Evolutionary conservation across 2,329 filamentous ascomycete genomes (phyloP), one percentile per base, ranked within the genome.

Genomic region (Ophiostoma piceae): DNA sequence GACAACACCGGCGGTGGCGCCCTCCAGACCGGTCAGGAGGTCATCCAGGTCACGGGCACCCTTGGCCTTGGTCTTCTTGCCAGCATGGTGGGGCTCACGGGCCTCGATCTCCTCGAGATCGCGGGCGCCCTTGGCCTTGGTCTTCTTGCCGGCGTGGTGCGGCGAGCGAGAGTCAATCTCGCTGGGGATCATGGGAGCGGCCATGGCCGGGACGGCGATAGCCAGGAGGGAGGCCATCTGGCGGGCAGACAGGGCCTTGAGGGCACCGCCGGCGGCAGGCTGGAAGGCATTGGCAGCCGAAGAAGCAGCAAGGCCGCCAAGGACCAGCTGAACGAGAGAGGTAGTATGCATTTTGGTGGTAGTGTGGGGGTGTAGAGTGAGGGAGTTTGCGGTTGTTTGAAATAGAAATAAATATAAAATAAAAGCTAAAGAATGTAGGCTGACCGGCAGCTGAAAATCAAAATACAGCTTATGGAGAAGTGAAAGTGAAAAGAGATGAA

Each of bases 201-300:
- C 74, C 68, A 76, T 66, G 19, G 71, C 75, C 1, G 77, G 75
- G 57, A 71, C 74, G 51, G 74, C 74, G 54, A 77, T 73, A 57
- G 75, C 76, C 3, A 77, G 67, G 37, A 77, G 69, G 29, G 76
- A 72, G 16, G 76, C 76, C 39, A 74, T 70, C 68, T 73, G 68
- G 54, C 72, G 74, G 39, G 65, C 70, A 51, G 75, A 70, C 37
- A 77, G 71, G 66, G 71, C 73, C 29, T 73, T 73, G 43, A 71
- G 11, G 19, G 54, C 68, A 29, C 68, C 64, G 12, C 35, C 37
- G 26, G 64, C 9, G 22, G 68, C 66, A 39, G 76, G 47, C 73
- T 77, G 73, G 73, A 76, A 78, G 68, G 73, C 74, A 69, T 72
- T 73, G 41, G 77, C 76, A 60, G 76, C 75, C 41, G 77, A 76